These are phyloP conservation scores for Erodium maritimum DNA, from an alignment of 345 rosid species.

Conservation along the genomic window DNA sequence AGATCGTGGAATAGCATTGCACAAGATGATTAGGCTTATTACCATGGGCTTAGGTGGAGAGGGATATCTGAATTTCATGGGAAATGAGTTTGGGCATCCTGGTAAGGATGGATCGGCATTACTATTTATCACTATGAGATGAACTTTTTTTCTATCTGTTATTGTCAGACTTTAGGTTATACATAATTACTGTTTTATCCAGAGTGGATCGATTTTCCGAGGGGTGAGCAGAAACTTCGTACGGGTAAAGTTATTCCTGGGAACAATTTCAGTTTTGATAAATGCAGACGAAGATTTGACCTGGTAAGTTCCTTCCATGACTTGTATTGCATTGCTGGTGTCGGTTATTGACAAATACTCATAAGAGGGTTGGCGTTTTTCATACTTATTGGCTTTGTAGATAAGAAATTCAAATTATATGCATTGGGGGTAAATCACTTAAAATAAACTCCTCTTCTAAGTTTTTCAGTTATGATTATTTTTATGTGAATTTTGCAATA, in stretches of 20 bases:
- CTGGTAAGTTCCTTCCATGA: constrained; percentile 38
- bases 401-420: not conserved
- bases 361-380: not conserved
- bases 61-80: constrained; percentile 97
- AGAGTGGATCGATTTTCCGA: constrained; percentile 99
- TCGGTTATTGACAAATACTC: not conserved
- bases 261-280: constrained; percentile 69
- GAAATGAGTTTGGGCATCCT: constrained; percentile 98
- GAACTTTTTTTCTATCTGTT: constrained; percentile 1
- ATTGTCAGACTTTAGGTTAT: not conserved
- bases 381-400: not conserved
- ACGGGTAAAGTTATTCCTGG: constrained; percentile 55
- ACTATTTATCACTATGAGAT: constrained; percentile 4
- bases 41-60: constrained; percentile 97
- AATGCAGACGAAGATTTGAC: constrained; percentile 93
- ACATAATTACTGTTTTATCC: constrained; percentile 11
- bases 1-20: constrained; percentile 95
- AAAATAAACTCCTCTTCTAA: not conserved
- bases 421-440: not conserved
- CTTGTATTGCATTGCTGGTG: not conserved
- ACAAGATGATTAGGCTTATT: constrained; percentile 91
- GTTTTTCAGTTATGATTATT: not conserved
- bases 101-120: constrained; percentile 30
- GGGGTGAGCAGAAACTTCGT: constrained; percentile 74
- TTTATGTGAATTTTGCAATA: not conserved